phyloP scores from a whole-genome alignment of 805 yeast genomes.

The Cyberlindnera galapagoensis region DNA sequence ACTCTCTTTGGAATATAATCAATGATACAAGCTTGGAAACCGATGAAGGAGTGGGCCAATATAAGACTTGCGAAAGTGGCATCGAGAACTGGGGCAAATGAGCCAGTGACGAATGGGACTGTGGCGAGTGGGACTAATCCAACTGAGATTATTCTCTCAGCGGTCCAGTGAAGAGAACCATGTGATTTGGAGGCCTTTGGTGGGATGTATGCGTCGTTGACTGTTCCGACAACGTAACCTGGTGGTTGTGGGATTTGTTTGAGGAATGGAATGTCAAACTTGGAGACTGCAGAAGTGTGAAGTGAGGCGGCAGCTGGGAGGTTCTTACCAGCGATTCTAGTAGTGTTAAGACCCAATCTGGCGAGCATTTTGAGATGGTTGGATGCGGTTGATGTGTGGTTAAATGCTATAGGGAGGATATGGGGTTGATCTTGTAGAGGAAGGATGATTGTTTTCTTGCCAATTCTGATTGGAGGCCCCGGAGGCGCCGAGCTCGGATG shows the following conservation, averaged over 20 bases:
- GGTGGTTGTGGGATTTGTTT: conserved; percentile 75
- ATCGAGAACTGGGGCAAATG: conserved; percentile 64
- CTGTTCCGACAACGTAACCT: conserved; percentile 87
- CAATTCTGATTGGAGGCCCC: no score
- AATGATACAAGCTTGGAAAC: conserved; percentile 84
- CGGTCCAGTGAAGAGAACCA: conserved; percentile 93
- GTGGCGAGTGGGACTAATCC: conserved; percentile 72
- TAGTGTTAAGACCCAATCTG: conserved; percentile 8
- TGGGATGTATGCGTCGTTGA: conserved; percentile 75
- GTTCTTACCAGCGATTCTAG: conserved; percentile 6
- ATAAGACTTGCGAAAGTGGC: conserved; percentile 59
- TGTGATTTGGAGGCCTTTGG: conserved; percentile 61
- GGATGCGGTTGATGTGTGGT: no score
- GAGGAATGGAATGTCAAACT: conserved; percentile 40
- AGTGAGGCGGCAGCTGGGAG: conserved; percentile 7
- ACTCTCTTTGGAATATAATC: conserved; percentile 89
- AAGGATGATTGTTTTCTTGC: no score
- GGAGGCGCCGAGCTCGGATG: no score
- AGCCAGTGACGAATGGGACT: conserved; percentile 72
- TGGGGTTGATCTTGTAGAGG: no score
- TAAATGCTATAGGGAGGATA: no score
- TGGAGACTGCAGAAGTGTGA: conserved; percentile 26
- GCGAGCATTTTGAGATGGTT: conserved; percentile 9
- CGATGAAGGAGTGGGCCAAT: conserved; percentile 76
- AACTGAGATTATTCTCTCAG: conserved; percentile 66